These are phyloP conservation scores for Fusarium verrucosum DNA, from an alignment of 2,329 filamentous ascomycete genomes.

Conservation along the genomic window DNA sequence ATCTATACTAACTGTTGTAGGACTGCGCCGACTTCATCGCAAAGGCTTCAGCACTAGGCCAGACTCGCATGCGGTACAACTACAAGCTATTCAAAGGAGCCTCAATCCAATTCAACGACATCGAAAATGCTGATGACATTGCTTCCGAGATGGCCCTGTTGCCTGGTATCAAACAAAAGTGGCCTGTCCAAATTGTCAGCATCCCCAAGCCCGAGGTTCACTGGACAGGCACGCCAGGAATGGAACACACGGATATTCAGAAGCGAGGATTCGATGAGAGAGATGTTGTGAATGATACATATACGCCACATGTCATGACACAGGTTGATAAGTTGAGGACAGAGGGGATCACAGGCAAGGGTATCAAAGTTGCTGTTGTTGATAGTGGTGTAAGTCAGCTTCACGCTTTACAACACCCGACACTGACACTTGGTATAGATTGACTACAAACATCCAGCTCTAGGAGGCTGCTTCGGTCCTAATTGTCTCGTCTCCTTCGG, in stretches of 20 bases:
- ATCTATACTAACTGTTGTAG: slow-evolving; percentile 1
- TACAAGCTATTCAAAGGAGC: slow-evolving; percentile 64
- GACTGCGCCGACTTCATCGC: slow-evolving; percentile 32
- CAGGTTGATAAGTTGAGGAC: slow-evolving; percentile 63
- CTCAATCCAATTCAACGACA: slow-evolving; percentile 62
- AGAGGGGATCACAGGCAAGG: slow-evolving; percentile 59
- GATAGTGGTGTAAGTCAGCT: slow-evolving; percentile 61
- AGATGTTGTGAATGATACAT: slow-evolving; percentile 48
- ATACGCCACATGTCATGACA: slow-evolving; percentile 64
- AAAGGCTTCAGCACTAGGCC: slow-evolving; percentile 48
- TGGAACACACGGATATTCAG: slow-evolving; percentile 30
- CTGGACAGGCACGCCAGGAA: slow-evolving; percentile 52
- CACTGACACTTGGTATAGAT: slow-evolving; percentile 50
- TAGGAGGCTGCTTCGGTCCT: slow-evolving; percentile 70
- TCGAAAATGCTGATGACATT: slow-evolving; percentile 55
- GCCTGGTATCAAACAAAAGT: slow-evolving; percentile 59
- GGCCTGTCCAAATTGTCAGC: slow-evolving; percentile 57
- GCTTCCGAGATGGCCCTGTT: slow-evolving; percentile 54
- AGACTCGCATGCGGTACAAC: slow-evolving; percentile 58
- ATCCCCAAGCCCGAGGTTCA: slow-evolving; percentile 54
- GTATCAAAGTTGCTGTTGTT: slow-evolving; percentile 63
- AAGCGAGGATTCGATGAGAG: slow-evolving; percentile 33
- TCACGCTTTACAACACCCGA: fast-evolving
- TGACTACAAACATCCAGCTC: slow-evolving; percentile 70
- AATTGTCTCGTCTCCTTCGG: slow-evolving; percentile 68